Conservation (phyloP, 306 rosid genomes). For the Carpinus fangiana region DNA sequence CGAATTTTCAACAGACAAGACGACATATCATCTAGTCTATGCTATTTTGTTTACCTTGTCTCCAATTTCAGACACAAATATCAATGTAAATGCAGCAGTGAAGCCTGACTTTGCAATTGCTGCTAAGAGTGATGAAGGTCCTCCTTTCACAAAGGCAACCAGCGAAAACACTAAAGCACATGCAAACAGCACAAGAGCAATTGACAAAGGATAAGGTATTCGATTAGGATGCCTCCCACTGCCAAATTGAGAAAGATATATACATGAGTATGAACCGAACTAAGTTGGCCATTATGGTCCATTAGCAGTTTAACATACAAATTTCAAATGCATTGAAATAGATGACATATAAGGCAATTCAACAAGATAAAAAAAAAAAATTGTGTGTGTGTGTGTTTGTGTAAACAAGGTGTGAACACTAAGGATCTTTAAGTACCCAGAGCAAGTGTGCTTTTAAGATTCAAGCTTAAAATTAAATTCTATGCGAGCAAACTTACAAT, state of each 20-base stretch:
- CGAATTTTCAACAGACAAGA: slow-evolving; percentile 7
- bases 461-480: not conserved
- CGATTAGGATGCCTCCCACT: slow-evolving; percentile 67
- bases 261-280: slow-evolving; percentile 21
- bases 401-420: not conserved
- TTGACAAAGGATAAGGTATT: slow-evolving; percentile 67
- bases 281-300: slow-evolving; percentile 9
- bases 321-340: slow-evolving; percentile 4
- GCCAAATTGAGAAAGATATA: slow-evolving; percentile 45
- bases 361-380: not conserved
- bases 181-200: slow-evolving; percentile 76
- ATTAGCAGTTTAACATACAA: not conserved
- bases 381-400: not conserved
- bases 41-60: slow-evolving; percentile 71
- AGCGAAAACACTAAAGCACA: slow-evolving; percentile 74
- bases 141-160: slow-evolving; percentile 87
- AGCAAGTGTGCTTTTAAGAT: not conserved
- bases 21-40: not conserved
- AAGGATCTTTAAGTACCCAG: not conserved
- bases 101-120: slow-evolving; percentile 92
- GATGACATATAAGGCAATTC: slow-evolving; percentile 20
- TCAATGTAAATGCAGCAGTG: slow-evolving; percentile 92
- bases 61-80: slow-evolving; percentile 97
- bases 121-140: slow-evolving; percentile 67
- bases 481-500: slow-evolving; percentile 4